A percentile compares a stretch with the other conserved stretches of the same genome.
Evolutionary conservation across 1,284 basidiomycete species (phyloP).

Genomic region (Ceratobasidium papillatum): DNA sequence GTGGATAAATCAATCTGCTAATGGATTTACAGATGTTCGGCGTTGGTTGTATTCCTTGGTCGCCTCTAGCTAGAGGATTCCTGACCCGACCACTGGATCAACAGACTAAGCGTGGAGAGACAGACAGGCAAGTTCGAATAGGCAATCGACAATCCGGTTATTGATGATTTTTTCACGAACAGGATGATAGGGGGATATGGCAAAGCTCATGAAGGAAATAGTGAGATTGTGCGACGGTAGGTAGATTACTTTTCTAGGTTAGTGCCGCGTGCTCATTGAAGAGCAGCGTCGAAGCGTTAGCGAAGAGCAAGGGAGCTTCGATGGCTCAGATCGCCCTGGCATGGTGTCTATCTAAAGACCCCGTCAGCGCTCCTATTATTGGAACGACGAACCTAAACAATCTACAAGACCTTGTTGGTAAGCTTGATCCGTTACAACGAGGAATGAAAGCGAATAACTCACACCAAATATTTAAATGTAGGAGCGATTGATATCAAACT

Average conservation of each 20-base stretch:
- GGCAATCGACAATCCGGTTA: background rate
- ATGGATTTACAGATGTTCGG: conserved; percentile 35
- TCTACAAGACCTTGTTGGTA: conserved; percentile 38
- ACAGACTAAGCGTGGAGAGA: conserved; percentile 14
- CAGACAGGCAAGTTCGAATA: conserved; percentile 10
- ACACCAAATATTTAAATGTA: background rate
- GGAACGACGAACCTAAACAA: conserved; percentile 42
- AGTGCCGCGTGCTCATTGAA: too few relatives aligned
- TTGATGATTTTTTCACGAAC: background rate
- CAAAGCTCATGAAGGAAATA: conserved; percentile 6
- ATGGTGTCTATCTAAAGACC: conserved; percentile 37
- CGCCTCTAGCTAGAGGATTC: conserved; percentile 39
- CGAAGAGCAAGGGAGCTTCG: conserved; percentile 46
- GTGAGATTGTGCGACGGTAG: conserved; percentile 20
- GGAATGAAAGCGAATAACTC: background rate
- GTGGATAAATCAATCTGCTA: too few relatives aligned
- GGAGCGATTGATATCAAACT: conserved; percentile 48
- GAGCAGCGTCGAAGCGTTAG: conserved; percentile 44
- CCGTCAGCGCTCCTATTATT: conserved; percentile 40
- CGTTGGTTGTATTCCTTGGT: conserved; percentile 42
- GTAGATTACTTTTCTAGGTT: too few relatives aligned
- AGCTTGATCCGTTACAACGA: background rate
- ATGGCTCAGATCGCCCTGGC: conserved; percentile 37
- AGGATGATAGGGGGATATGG: background rate
- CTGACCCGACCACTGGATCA: conserved; percentile 35